Evolutionary conservation across 2,329 filamentous ascomycete genomes (phyloP).

Genomic region (Nectriaceae sp.): DNA sequence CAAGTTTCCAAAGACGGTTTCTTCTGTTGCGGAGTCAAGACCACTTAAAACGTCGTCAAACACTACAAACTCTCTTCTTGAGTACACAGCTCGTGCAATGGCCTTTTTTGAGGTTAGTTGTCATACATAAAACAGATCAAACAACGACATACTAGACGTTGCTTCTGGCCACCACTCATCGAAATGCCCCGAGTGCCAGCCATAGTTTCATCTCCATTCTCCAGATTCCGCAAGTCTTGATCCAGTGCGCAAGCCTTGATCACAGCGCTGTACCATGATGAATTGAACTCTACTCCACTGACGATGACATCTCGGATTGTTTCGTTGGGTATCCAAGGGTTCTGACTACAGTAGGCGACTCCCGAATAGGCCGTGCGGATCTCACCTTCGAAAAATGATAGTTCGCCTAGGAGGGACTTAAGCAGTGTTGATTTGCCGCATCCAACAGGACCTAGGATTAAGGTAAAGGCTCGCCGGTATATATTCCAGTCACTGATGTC

Average conservation of each 20-base stretch:
- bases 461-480: background rate
- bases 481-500: background rate
- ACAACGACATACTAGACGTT: too few relatives aligned
- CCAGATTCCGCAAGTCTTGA: background rate
- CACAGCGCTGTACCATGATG: background rate
- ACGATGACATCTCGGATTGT: background rate
- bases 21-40: constrained; percentile 14
- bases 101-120: too few relatives aligned
- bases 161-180: constrained; percentile 37
- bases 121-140: too few relatives aligned
- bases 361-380: background rate
- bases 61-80: constrained; percentile 25
- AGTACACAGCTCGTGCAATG: constrained; percentile 27
- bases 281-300: background rate
- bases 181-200: constrained; percentile 36
- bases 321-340: background rate
- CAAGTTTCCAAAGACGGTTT: constrained; percentile 8
- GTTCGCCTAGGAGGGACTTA: background rate
- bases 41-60: constrained; percentile 37
- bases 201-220: constrained; percentile 29
- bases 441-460: background rate
- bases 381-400: background rate
- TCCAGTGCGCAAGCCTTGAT: background rate
- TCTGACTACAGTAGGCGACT: background rate
- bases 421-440: background rate